These are phyloP conservation scores for Sarocladiaceae sp. DNA, from an alignment of 2,329 filamentous ascomycete species.

Conservation along the genomic window DNA sequence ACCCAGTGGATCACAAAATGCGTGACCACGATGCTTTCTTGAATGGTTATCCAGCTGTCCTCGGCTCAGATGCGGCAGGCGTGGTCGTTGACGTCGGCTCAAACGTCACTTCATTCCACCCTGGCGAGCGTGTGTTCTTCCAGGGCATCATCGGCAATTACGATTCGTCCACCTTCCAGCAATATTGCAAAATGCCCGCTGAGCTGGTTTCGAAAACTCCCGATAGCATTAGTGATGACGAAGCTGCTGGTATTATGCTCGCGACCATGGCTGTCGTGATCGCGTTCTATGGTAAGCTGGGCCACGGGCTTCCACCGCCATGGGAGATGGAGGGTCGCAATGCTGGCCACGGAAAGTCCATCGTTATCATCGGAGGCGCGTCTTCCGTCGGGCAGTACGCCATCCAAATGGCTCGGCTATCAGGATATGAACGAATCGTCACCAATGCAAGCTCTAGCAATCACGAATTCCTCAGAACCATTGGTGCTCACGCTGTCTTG, in stretches of 20 bases:
- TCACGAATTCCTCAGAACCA: constrained; percentile 8
- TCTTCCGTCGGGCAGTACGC: constrained; percentile 16
- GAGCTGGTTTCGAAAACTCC: constrained; percentile 27
- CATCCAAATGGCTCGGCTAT: constrained; percentile 13
- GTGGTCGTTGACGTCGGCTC: constrained; percentile 10
- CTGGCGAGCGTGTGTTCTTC: constrained; percentile 24
- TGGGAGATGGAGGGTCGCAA: constrained; percentile 21
- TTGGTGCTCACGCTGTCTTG: constrained; percentile 18
- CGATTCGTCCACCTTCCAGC: constrained; percentile 28
- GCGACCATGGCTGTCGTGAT: background rate
- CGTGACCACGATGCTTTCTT: constrained; percentile 22
- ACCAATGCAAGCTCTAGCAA: constrained; percentile 15
- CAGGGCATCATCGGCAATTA: constrained; percentile 27
- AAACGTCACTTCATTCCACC: constrained; percentile 8
- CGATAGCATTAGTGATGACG: constrained; percentile 21
- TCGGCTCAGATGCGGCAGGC: constrained; percentile 16
- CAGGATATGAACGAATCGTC: constrained; percentile 14
- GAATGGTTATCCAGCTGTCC: constrained; percentile 14
- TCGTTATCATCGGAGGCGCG: constrained; percentile 29
- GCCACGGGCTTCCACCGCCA: constrained; percentile 21
- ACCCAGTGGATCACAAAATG: constrained; percentile 31
- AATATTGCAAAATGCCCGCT: constrained; percentile 30
- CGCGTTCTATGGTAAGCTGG: background rate
- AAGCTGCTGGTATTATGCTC: constrained; percentile 14
- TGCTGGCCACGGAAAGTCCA: constrained; percentile 17